Percentiles rank a stretch among this genome's conserved stretches.
These are phyloP conservation scores for Metschnikowia colocasiae DNA, from an alignment of 805 yeast species.

Conservation along the genomic window DNA sequence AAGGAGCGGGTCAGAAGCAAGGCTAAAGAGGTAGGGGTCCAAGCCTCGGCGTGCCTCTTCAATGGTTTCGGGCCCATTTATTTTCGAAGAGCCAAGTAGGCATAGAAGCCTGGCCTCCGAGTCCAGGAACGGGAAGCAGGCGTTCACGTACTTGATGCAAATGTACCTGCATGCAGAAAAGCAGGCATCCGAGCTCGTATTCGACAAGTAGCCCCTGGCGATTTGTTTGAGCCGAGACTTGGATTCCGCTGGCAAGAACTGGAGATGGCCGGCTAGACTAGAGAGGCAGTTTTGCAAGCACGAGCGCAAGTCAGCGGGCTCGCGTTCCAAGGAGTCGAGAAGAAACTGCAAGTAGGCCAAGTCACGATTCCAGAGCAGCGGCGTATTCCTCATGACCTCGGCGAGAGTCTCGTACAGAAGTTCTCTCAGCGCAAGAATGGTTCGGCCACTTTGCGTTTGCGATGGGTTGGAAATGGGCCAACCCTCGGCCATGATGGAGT, in stretches of 20 bases:
- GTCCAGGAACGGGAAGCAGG: slow-evolving; percentile 64
- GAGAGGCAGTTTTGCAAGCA: slow-evolving; percentile 72
- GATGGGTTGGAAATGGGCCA: slow-evolving; percentile 49
- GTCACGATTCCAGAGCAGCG: slow-evolving; percentile 40
- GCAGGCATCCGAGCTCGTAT: slow-evolving; percentile 1
- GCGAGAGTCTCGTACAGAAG: slow-evolving; percentile 79
- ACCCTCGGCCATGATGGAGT: slow-evolving; percentile 52
- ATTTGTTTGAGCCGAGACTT: slow-evolving; percentile 41
- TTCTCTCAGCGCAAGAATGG: slow-evolving; percentile 46
- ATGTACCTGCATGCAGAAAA: slow-evolving; percentile 50
- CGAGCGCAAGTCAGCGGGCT: slow-evolving; percentile 56
- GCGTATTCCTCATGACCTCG: slow-evolving; percentile 49
- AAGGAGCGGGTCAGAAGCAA: slow-evolving; percentile 30
- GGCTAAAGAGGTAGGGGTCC: slow-evolving; percentile 59
- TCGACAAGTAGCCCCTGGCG: slow-evolving; percentile 30
- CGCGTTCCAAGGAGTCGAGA: slow-evolving; percentile 66
- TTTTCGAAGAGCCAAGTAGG: slow-evolving; percentile 55
- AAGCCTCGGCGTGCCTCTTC: slow-evolving; percentile 81
- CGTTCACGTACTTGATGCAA: slow-evolving; percentile 61
- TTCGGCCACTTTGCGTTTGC: slow-evolving; percentile 35
- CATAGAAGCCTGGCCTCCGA: slow-evolving; percentile 64
- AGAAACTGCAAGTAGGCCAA: slow-evolving; percentile 59
- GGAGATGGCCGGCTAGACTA: slow-evolving; percentile 49
- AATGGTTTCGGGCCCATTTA: slow-evolving; percentile 64
- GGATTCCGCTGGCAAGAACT: slow-evolving; percentile 33